Base-by-base conservation (phyloP, 2,329 filamentous ascomycete species). In the Aspergillus sp. region DNA sequence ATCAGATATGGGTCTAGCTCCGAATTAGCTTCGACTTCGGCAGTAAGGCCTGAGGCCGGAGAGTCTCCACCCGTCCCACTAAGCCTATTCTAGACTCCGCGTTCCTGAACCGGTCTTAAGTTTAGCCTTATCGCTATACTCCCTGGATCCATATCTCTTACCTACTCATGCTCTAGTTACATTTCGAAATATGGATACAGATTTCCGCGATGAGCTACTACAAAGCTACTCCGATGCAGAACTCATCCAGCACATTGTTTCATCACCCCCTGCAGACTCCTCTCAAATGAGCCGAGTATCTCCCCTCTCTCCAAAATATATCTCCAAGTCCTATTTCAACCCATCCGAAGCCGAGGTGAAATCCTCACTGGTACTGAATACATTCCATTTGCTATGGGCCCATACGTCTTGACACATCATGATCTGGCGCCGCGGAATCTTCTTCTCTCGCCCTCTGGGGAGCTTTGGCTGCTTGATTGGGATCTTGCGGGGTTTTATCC, bases 371-470 rank as follows among this genome's bases (percentile, higher is more conserved):
- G 44, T 1, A 49, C 50, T 50, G 27, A 5, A 17, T 13, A 27
- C 13, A 7, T 57, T 5, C 50, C 19, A 38, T n/a, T 58, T 39
- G 23, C 8, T 8, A 50, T 38, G 21, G 54, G 57, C n/a, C 30
- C 19, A 13, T 67, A 66, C 36, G 61, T 66, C 13, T 58, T 66
- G 23, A 64, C 62, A 8, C 66, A 68, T 58, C 64, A 65, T 62
- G 64, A 68, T 32, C 62, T 68, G 3, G 53, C 64, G n/a, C 63
- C 64, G 17, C 60, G 63, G 32, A 68, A 68, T 44, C 25, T 65
- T n/a, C 47, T 68, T 30, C 30, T 66, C 23, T 56, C 61, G 47
- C 60, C 63, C 39, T 61, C 57, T 5, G 63, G 62, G 13, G 25
- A 65, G 36, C 38, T 66, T 32, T 66, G 48, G 44, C 50, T 67